Evolutionary conservation across 106 monocot genomes (phyloP), one percentile per base, ranked within the genome.

Genomic region (Acorus calamus): DNA sequence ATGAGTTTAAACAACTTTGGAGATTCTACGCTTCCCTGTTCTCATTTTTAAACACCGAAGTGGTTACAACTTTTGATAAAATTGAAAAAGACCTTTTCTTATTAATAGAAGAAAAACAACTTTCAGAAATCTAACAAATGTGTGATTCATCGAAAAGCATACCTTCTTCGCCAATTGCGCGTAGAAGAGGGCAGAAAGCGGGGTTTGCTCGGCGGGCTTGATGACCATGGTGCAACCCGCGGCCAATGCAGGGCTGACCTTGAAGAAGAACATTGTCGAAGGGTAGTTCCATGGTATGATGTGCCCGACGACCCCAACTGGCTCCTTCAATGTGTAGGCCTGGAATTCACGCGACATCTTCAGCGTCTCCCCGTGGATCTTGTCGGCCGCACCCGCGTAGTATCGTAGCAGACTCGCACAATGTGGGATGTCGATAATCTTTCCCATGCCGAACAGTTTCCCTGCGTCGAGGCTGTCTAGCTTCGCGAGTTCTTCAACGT

Each of bases 231-330:
- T 85, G 76, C 89, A 89, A 5, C 89, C 89, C 8, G 74, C 81
- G 50, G 89, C 84, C 63, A 89, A 70, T 3, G 89, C 89, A 0
- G 89, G 84, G 59, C 63, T 52, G 48, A 81, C 84, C 79, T 89
- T 89, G 46, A 72, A 4, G 77, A 76, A 76, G 67, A 89, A 89
- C 74, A 82, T 71, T 53, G 7, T 68, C 47, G 61, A 46, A 5
- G 89, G 89, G 59, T 50, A 84, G 57, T 89, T 89, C 89, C 89
- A 89, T 9, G 88, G 89, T 3, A 85, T 79, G 69, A 89, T 84
- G 45, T 56, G 52, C 4, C 89, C 89, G 3, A 74, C 89, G 3
- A 84, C 84, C 3, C 89, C 89, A n/a, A 89, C 63, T 8, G 89
- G 89, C 65, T 89, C 89, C 50, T 50, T 59, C 28, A 89, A 65